phyloP scores from a whole-genome alignment of 2,329 filamentous ascomycete species.

The Monascus ruber region DNA sequence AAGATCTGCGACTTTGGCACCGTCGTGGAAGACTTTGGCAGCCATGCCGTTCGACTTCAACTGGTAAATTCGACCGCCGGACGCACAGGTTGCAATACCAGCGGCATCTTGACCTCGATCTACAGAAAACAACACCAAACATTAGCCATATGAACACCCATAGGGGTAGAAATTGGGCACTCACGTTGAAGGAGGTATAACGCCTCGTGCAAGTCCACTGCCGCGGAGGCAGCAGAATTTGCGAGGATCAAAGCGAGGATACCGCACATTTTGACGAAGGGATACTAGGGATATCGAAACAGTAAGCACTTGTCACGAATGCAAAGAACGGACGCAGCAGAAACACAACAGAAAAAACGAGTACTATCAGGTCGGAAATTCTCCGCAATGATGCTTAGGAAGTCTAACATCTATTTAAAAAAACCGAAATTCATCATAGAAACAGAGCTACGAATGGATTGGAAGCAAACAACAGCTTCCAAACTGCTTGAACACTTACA shows the following conservation, averaged over 20 bases:
- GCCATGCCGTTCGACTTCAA: slow-evolving; percentile 88
- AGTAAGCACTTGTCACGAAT: slow-evolving; percentile 3
- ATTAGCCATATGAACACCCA: slow-evolving; percentile 10
- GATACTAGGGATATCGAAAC: slow-evolving; percentile 8
- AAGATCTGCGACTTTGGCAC: slow-evolving; percentile 58
- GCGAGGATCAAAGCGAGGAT: slow-evolving; percentile 52
- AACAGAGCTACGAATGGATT: not conserved
- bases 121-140: slow-evolving; percentile 14
- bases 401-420: slow-evolving; percentile 40
- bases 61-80: slow-evolving; percentile 71
- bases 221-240: slow-evolving; percentile 40
- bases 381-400: slow-evolving; percentile 34
- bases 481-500: too few relatives aligned
- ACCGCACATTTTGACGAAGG: slow-evolving; percentile 44
- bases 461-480: too few relatives aligned
- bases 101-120: slow-evolving; percentile 78
- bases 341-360: slow-evolving; percentile 5
- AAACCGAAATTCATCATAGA: slow-evolving; percentile 31
- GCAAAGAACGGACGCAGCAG: slow-evolving; percentile 1
- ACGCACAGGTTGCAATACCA: slow-evolving; percentile 65
- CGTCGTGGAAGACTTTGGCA: slow-evolving; percentile 72
- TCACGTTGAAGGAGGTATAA: slow-evolving; percentile 57
- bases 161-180: slow-evolving; percentile 19
- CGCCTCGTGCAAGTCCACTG: slow-evolving; percentile 57
- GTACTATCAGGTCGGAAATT: slow-evolving; percentile 22